phyloP scores from a whole-genome alignment of 805 yeast species.

The Yarrowia porcina region DNA sequence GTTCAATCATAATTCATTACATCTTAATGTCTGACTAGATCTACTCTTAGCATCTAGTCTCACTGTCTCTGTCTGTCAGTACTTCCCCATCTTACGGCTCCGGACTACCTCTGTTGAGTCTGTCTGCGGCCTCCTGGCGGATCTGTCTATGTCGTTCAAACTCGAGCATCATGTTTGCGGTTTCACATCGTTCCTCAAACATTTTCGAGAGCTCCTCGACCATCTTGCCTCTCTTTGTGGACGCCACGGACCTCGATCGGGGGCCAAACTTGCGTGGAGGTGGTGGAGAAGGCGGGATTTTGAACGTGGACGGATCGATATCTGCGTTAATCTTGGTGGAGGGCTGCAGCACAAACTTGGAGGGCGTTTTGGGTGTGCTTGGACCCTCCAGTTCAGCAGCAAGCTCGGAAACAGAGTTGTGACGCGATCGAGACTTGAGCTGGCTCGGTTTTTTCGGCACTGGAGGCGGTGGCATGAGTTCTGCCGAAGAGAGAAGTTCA shows the following conservation, averaged over 20 bases:
- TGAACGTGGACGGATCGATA: conserved; percentile 23
- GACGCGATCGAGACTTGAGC: conserved; percentile 4
- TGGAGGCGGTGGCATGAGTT: conserved; percentile 15
- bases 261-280: conserved; percentile 32
- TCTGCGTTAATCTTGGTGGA: conserved; percentile 20
- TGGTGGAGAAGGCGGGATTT: conserved; percentile 28
- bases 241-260: conserved; percentile 34
- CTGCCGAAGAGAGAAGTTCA: neutral
- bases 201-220: conserved; percentile 61
- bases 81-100: too few species aligned
- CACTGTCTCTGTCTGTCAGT: too few species aligned
- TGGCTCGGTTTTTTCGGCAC: conserved; percentile 20
- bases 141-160: conserved; percentile 28
- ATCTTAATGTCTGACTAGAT: too few species aligned
- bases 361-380: conserved; percentile 5
- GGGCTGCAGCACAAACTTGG: conserved; percentile 22
- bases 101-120: neutral
- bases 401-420: conserved; percentile 1
- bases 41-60: too few species aligned
- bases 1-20: conserved; percentile 12
- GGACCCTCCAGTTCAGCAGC: conserved; percentile 4
- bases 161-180: conserved; percentile 31
- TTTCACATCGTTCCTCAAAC: conserved; percentile 53
- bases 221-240: conserved; percentile 50
- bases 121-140: conserved; percentile 6